Evolutionary conservation across 2,329 filamentous ascomycete species (phyloP), one percentile per base, ranked within the genome.

Genomic region (Rosellinia necatrix): DNA sequence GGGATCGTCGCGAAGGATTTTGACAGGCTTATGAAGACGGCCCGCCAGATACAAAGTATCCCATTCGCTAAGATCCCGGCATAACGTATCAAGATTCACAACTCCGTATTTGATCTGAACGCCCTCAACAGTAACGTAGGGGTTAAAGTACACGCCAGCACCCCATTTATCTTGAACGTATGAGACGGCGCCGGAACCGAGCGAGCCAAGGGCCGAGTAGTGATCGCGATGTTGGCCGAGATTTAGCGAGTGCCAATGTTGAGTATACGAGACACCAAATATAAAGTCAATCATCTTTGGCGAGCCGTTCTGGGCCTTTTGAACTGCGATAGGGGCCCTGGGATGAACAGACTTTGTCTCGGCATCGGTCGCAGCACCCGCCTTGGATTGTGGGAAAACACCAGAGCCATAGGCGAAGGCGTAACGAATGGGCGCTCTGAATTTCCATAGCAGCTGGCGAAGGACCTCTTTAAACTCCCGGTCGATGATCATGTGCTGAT

Each of bases 211-310:
- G 9, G 83, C 87, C 1, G 93, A 97, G 75, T 99, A 99, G 74
- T 99, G 94, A 67, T 96, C 83, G 6, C 90, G 88, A 70, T 99
- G 89, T 71, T 97, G 89, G 62, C 83, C 81, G 65, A 99, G 79
- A 68, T 99, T 99, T 58, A 99, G 80, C 29, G 89, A 92, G 75
- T 99, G 94, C 91, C 93, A 99, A 75, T 99, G 94, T 70, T 99
- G 90, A 1, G 90, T 91, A 72, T 96, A 91, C 1, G 90, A 91
- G 9, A 97, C 93, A 22, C 93, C 94, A 71, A 99, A 94, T 64
- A 99, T 96, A 71, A 99, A 96, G 75, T 99, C 94, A 62, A 99
- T 96, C 87, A 97, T 96, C 77, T 97, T 97, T 10, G 91, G 91
- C 1, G 87, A 86, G 25, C 91, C 90, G 66, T 91, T 87, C 73